Evolutionary conservation across 2,329 filamentous ascomycete species (phyloP).

Genomic region (Magnaporthiopsis rhizophila): DNA sequence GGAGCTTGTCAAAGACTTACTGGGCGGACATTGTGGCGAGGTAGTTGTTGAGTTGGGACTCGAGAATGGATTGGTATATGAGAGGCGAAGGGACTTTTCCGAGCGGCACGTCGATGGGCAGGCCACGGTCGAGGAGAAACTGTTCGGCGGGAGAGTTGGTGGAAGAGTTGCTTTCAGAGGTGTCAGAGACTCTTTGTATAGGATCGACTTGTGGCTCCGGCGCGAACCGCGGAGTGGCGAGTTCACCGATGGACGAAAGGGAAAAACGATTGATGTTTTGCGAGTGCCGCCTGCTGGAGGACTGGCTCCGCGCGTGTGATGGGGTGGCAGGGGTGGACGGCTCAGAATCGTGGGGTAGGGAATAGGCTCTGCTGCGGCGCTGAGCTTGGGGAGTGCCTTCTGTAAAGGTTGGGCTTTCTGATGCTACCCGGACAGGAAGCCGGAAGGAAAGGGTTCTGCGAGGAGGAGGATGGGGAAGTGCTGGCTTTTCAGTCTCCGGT

Average conservation of each 20-base stretch:
- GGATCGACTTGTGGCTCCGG: neutral
- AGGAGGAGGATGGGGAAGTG: neutral
- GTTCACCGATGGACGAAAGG: slow-evolving; percentile 7
- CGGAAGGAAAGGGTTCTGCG: neutral
- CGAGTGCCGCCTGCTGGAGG: neutral
- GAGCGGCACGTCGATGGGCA: slow-evolving; percentile 4
- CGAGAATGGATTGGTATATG: neutral
- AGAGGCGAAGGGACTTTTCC: slow-evolving; percentile 3
- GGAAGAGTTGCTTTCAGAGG: neutral
- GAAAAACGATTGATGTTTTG: slow-evolving; percentile 1
- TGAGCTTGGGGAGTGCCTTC: neutral
- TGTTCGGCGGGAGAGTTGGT: slow-evolving; percentile 5
- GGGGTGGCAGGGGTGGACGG: neutral
- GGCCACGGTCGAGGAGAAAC: slow-evolving; percentile 8
- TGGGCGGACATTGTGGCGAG: slow-evolving; percentile 8
- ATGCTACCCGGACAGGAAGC: neutral
- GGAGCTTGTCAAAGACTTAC: neutral
- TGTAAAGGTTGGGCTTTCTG: neutral
- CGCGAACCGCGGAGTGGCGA: slow-evolving; percentile 1
- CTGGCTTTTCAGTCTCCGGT: neutral
- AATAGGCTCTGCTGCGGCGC: neutral
- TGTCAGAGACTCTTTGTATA: neutral
- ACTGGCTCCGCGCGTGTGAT: neutral
- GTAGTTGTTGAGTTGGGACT: slow-evolving; percentile 6
- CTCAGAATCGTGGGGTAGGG: neutral